phyloP scores from a whole-genome alignment of 441 rosid genomes.

The Euphorbia celastroides region DNA sequence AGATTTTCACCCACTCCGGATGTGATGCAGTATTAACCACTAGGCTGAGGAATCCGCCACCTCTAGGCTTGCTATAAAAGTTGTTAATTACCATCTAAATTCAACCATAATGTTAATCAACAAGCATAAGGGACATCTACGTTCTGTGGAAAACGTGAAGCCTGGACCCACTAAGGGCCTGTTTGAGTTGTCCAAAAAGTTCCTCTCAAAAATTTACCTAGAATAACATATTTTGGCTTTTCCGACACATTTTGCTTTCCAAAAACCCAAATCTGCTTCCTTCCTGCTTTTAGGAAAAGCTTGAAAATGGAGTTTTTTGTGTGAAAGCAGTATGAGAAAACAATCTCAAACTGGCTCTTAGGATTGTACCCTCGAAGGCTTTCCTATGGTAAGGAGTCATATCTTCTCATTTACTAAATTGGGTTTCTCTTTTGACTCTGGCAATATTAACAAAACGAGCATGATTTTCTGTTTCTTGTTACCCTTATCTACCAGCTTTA shows the following conservation, averaged over 20 bases:
- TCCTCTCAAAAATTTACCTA: too few relatives aligned
- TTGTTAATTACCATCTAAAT: neutral
- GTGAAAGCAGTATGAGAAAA: too few relatives aligned
- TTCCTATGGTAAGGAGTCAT: neutral
- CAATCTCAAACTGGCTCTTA: too few relatives aligned
- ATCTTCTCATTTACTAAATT: neutral
- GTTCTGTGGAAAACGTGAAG: neutral
- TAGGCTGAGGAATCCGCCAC: too few relatives aligned
- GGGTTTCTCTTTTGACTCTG: neutral
- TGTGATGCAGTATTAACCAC: too few relatives aligned
- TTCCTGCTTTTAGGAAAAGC: too few relatives aligned
- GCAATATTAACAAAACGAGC: neutral
- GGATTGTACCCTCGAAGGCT: neutral
- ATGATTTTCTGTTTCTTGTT: neutral
- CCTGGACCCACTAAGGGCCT: neutral
- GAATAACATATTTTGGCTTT: too few relatives aligned
- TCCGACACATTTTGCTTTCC: too few relatives aligned
- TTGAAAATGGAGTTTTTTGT: too few relatives aligned
- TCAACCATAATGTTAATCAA: neutral
- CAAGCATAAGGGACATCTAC: neutral
- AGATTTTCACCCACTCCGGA: too few relatives aligned
- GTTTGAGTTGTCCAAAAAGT: too few relatives aligned
- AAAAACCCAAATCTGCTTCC: too few relatives aligned
- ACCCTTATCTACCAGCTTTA: neutral
- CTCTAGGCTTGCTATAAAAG: slow-evolving; percentile 1